Conservation (phyloP, 1,284 basidiomycete species). For the Cryptococcus sp. region DNA sequence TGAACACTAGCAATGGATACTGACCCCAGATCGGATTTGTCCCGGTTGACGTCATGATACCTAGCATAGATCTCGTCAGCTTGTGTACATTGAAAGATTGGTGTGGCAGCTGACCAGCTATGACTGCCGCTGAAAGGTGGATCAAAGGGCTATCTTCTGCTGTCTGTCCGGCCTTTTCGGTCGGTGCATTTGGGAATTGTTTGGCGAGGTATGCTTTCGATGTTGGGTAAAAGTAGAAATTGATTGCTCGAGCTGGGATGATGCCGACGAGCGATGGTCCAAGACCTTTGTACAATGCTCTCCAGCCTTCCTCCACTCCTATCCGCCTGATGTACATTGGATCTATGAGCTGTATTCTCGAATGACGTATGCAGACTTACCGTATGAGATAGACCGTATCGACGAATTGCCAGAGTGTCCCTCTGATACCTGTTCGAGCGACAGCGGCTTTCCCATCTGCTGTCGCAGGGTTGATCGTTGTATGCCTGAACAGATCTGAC, state of each 20-base stretch:
- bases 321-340: constrained; percentile 66
- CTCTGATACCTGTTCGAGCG: constrained; percentile 52
- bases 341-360: background rate
- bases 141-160: constrained; percentile 82
- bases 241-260: constrained; percentile 90
- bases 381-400: constrained; percentile 89
- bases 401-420: constrained; percentile 86
- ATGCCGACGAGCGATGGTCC: constrained; percentile 94
- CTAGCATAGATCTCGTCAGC: constrained; percentile 41
- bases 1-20: constrained; percentile 1
- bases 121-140: constrained; percentile 81
- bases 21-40: constrained; percentile 92
- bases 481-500: constrained; percentile 77
- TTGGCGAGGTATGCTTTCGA: constrained; percentile 89
- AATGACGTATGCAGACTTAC: constrained; percentile 56
- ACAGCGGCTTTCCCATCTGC: constrained; percentile 18
- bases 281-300: constrained; percentile 91
- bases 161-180: constrained; percentile 59
- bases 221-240: constrained; percentile 98
- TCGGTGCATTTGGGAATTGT: constrained; percentile 59
- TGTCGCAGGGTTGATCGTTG: constrained; percentile 13
- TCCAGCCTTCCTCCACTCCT: constrained; percentile 83
- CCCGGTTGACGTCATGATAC: constrained; percentile 80
- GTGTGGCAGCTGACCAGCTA: constrained; percentile 59
- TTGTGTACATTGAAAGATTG: background rate